These are phyloP conservation scores for Prunus dulcis DNA, from an alignment of 306 rosid genomes.

Conservation along the genomic window DNA sequence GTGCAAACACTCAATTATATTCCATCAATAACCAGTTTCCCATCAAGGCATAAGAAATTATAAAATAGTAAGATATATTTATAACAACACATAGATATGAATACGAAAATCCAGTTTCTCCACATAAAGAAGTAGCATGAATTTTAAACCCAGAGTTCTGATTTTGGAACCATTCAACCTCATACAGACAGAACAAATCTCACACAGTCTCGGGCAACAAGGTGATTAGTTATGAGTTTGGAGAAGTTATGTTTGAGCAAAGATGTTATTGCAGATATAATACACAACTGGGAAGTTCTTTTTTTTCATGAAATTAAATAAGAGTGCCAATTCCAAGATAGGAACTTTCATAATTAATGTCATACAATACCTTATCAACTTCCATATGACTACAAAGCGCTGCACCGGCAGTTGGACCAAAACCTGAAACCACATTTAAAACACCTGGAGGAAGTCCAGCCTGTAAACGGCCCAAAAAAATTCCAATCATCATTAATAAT, in stretches of 20 bases:
- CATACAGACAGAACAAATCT: neutral
- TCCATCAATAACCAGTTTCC: too few species aligned
- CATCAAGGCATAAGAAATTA: too few species aligned
- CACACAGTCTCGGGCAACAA: neutral
- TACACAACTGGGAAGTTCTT: neutral
- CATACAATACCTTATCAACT: constrained; percentile 72
- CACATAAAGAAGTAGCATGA: too few species aligned
- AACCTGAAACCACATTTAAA: constrained; percentile 79
- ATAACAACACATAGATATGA: too few species aligned
- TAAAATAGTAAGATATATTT: too few species aligned
- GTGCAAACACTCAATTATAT: too few species aligned
- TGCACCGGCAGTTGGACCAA: constrained; percentile 95
- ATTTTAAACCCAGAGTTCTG: too few species aligned
- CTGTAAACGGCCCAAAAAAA: constrained; percentile 37
- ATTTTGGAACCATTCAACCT: too few species aligned
- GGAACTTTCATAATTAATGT: neutral
- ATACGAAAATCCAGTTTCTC: too few species aligned
- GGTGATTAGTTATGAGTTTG: neutral
- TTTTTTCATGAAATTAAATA: neutral
- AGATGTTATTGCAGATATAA: neutral
- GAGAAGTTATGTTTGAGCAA: neutral
- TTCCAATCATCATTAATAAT: constrained; percentile 15
- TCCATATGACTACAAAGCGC: constrained; percentile 94
- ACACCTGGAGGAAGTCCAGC: constrained; percentile 96
- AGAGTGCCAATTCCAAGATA: neutral